These are phyloP conservation scores for Podila clonocystis DNA, from an alignment of 192 early-diverging fungal genomes.

Conservation along the genomic window DNA sequence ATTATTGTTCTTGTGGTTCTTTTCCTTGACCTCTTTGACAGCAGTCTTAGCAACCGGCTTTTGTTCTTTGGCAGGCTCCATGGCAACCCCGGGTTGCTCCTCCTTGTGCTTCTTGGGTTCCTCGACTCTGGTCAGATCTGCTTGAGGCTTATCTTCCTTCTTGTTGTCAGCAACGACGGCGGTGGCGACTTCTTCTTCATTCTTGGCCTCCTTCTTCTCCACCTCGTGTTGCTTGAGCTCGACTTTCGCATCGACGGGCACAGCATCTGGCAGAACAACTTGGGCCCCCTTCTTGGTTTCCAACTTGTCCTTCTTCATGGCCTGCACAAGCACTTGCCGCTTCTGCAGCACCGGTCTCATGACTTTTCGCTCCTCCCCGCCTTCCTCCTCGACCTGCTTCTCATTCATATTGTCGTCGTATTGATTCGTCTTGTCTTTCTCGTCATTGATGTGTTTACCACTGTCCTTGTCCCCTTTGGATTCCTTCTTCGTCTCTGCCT, in stretches of 20 bases:
- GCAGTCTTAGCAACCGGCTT: neutral
- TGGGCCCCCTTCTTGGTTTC: neutral
- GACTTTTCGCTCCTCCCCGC: neutral
- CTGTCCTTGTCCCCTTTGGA: neutral
- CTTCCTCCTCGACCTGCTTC: neutral
- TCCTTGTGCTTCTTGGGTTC: neutral
- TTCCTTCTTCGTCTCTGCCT: neutral
- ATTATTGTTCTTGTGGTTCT: slow-evolving; percentile 8
- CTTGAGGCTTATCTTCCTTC: neutral
- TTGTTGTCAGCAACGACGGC: neutral
- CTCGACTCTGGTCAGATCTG: neutral
- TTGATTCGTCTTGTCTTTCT: slow-evolving; percentile 13
- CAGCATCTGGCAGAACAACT: neutral
- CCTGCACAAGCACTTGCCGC: neutral
- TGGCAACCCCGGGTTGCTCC: neutral
- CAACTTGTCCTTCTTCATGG: neutral
- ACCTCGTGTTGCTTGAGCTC: neutral
- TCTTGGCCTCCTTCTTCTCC: neutral
- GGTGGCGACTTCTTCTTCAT: neutral
- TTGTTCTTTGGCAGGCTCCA: neutral
- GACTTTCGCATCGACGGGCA: neutral
- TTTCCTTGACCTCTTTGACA: neutral
- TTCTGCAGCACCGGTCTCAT: too few relatives aligned
- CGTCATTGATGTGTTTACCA: neutral
- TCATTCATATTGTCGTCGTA: neutral